Evolutionary conservation across 148 eudicot species (phyloP), one percentile per base, ranked within the genome.

Genomic region (Rhododendron williamsianum): DNA sequence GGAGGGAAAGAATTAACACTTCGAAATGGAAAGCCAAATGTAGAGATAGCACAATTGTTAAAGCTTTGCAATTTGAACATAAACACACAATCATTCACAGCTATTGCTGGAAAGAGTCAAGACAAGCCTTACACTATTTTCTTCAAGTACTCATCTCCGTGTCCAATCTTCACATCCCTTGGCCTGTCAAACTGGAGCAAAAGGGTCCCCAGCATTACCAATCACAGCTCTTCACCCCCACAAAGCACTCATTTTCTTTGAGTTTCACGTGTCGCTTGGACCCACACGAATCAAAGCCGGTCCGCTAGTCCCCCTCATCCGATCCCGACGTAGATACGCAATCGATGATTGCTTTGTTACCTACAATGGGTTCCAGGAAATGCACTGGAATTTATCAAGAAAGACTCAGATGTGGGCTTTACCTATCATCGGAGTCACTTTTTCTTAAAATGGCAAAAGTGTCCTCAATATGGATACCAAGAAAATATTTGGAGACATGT

Each of bases 131-230:
- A 33, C 41, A 9, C 43, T 33, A 36, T 49, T 83, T 46, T 56
- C 36, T 48, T 9, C 78, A 48, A 4, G 18, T 7, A 74, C 81
- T 84, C 86, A 36, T 76, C 82, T 69, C 43, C 54, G 49, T 76
- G 86, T 85, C 86, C 35, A 78, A 79, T 60, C 82, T 38, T 60
- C 83, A 56, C 78, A 16, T 45, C 69, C 69, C 82, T 67, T 1
- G 11, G 60, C 78, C 73, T 33, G 56, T 82, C 63, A 77, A 25
- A 33, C 41, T 73, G 88, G 81, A 82, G 77, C 77, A 72, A 78
- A 85, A 45, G 86, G 92, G 85, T 85, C 90, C 91, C 90, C 23
- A 88, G 78, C 84, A 54, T 69, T 84, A 88, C 88, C 84, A 88
- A 85, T 76, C 86, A 85, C 78, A 82, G 84, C 84, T 81, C 84